phyloP scores from a whole-genome alignment of 495 filamentous ascomycete species.

The Cudoniella acicularis region DNA sequence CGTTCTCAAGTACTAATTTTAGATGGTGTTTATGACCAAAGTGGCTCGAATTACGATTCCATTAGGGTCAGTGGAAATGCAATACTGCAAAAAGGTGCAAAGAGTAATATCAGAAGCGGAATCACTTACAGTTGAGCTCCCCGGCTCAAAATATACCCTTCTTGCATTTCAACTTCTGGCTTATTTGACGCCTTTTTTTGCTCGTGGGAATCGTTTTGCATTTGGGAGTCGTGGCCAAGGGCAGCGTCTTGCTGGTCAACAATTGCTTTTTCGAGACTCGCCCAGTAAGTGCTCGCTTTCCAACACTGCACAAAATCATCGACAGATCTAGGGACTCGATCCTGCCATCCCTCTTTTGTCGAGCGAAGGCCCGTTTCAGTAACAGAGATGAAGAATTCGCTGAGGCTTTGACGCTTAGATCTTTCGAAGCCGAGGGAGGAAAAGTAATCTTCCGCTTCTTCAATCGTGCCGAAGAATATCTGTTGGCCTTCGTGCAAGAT shows the following conservation, averaged over 20 bases:
- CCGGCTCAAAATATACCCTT: background rate
- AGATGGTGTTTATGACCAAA: too few relatives aligned
- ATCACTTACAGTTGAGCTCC: background rate
- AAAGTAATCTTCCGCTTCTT: conserved; percentile 59
- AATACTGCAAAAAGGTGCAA: too few relatives aligned
- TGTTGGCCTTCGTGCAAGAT: conserved; percentile 74
- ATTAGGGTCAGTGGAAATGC: too few relatives aligned
- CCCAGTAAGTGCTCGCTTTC: conserved; percentile 64
- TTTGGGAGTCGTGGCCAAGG: too few relatives aligned
- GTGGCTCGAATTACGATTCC: too few relatives aligned
- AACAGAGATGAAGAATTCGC: conserved; percentile 68
- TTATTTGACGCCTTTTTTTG: too few relatives aligned
- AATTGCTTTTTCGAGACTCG: conserved; percentile 61
- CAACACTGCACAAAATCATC: conserved; percentile 70
- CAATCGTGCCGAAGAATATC: conserved; percentile 59
- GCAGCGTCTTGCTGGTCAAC: conserved; percentile 63
- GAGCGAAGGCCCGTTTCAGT: conserved; percentile 60
- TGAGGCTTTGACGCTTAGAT: conserved; percentile 49
- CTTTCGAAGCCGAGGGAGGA: conserved; percentile 49
- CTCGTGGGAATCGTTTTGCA: too few relatives aligned
- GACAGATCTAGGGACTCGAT: conserved; percentile 59
- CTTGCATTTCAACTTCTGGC: conserved; percentile 23
- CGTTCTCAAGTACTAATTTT: too few relatives aligned
- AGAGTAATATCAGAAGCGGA: too few relatives aligned
- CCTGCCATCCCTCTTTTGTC: conserved; percentile 54